Percentiles rank a stretch among this genome's conserved stretches.
Evolutionary conservation across 2,329 filamentous ascomycete genomes (phyloP).

Genomic region (Diaporthe aspalathi): DNA sequence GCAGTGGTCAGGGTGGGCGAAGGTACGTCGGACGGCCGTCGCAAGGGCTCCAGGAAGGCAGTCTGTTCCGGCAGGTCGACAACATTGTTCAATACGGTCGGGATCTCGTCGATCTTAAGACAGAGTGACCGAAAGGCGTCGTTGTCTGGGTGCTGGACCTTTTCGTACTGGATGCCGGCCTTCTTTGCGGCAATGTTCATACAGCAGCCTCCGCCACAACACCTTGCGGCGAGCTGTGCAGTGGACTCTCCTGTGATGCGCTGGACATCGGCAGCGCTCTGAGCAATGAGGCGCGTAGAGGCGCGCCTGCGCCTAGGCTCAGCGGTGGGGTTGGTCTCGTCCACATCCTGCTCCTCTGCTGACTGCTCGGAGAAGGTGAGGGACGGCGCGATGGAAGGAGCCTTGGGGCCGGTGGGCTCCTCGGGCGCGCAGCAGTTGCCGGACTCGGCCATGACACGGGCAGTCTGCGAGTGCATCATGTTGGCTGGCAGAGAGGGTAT

Average conservation of each 20-base stretch:
- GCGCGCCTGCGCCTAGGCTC: constrained; percentile 69
- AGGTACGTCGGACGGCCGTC: constrained; percentile 49
- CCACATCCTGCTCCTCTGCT: constrained; percentile 64
- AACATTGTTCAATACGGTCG: constrained; percentile 77
- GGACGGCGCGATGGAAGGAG: constrained; percentile 68
- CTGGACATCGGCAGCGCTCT: constrained; percentile 71
- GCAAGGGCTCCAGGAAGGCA: constrained; percentile 74
- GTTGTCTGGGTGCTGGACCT: constrained; percentile 76
- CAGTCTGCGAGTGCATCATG: constrained; percentile 51
- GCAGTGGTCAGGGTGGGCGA: constrained; percentile 64
- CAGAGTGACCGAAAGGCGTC: constrained; percentile 83
- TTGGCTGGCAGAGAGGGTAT: constrained; percentile 50
- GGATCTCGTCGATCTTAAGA: constrained; percentile 80
- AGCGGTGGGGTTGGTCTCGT: constrained; percentile 59
- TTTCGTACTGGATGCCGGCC: constrained; percentile 63
- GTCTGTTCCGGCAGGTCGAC: constrained; percentile 80
- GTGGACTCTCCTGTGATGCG: constrained; percentile 74
- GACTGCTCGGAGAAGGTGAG: constrained; percentile 71
- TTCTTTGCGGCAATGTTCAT: constrained; percentile 60
- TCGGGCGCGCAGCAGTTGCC: constrained; percentile 47
- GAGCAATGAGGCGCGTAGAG: constrained; percentile 75
- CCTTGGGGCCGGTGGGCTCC: constrained; percentile 49
- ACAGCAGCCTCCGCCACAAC: constrained; percentile 74
- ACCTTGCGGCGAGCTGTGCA: constrained; percentile 70
- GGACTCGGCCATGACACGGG: constrained; percentile 53